Percentiles rank a stretch among this genome's conserved stretches.
These are phyloP conservation scores for Lolium perenne DNA, from an alignment of 176 grass and related monocot species.

Conservation along the genomic window DNA sequence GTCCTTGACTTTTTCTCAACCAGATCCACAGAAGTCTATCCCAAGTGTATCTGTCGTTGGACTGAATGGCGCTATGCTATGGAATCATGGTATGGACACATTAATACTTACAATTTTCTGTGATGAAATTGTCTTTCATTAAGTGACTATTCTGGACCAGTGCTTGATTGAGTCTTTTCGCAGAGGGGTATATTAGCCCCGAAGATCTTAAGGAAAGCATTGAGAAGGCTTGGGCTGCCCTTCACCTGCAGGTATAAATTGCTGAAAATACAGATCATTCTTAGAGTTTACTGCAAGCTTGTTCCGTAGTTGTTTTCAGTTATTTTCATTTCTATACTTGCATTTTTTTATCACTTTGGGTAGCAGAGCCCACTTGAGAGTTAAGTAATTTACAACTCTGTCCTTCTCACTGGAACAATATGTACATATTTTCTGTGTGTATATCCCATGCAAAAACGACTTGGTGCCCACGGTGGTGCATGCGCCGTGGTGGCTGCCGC, in stretches of 20 bases:
- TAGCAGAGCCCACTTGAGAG: neutral
- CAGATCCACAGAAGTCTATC: constrained; percentile 85
- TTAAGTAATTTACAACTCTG: neutral
- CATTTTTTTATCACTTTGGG: constrained; percentile 30
- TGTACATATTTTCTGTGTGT: neutral
- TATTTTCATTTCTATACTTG: neutral
- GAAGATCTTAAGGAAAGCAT: constrained; percentile 80
- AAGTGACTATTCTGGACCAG: neutral
- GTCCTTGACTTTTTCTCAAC: constrained; percentile 61
- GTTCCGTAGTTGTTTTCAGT: constrained; percentile 18
- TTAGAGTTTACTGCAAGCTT: constrained; percentile 12
- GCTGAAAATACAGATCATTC: neutral
- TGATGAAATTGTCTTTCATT: constrained; percentile 5
- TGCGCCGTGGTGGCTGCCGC: too few relatives aligned
- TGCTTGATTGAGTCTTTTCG: constrained; percentile 40
- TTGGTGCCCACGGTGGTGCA: too few relatives aligned
- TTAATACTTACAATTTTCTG: constrained; percentile 4
- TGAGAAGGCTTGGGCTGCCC: constrained; percentile 73
- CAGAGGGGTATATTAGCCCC: constrained; percentile 72
- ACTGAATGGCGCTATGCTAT: constrained; percentile 86
- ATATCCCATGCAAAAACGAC: neutral
- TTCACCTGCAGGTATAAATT: constrained; percentile 71
- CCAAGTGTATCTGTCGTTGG: constrained; percentile 92
- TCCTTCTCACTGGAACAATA: neutral
- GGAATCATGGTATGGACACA: constrained; percentile 79